A percentile compares a stretch with the other conserved stretches of the same genome.
Conservation (phyloP, 1,139 yeast genomes). For the Chernovozyma sophiae-reginae region DNA sequence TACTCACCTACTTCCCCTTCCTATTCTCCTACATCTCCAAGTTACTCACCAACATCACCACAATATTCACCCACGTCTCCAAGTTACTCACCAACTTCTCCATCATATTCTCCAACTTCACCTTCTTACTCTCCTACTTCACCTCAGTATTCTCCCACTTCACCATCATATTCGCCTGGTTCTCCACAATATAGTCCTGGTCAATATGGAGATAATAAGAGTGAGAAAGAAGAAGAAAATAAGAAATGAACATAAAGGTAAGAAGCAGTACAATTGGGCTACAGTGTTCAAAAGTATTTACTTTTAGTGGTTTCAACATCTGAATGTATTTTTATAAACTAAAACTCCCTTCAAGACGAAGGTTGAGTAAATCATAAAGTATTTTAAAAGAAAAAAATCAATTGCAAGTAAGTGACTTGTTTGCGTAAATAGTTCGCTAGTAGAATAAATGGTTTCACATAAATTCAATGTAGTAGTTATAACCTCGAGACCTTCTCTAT, state of each 20-base stretch:
- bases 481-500: too few relatives aligned
- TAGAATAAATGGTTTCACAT: background rate
- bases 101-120: slow-evolving; percentile 54
- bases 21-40: slow-evolving; percentile 60
- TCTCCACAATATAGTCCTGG: slow-evolving; percentile 57
- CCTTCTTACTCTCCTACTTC: slow-evolving; percentile 60
- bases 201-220: slow-evolving; percentile 9
- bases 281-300: too few relatives aligned
- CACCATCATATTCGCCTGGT: slow-evolving; percentile 49
- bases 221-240: slow-evolving; percentile 9
- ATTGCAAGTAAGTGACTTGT: background rate
- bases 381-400: background rate
- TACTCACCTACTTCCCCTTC: slow-evolving; percentile 59
- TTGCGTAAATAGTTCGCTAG: slow-evolving; percentile 1
- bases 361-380: too few relatives aligned
- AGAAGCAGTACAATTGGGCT: too few relatives aligned
- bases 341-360: background rate
- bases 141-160: slow-evolving; percentile 58
- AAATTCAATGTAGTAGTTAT: background rate
- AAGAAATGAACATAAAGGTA: slow-evolving; percentile 1
- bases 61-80: slow-evolving; percentile 52
- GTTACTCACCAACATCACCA: slow-evolving; percentile 60
- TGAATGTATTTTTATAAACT: background rate
- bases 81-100: slow-evolving; percentile 53
- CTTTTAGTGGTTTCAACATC: too few relatives aligned